Evolutionary conservation across 345 rosid genomes (phyloP), one percentile per base, ranked within the genome.

Genomic region (Bruguiera parviflora): DNA sequence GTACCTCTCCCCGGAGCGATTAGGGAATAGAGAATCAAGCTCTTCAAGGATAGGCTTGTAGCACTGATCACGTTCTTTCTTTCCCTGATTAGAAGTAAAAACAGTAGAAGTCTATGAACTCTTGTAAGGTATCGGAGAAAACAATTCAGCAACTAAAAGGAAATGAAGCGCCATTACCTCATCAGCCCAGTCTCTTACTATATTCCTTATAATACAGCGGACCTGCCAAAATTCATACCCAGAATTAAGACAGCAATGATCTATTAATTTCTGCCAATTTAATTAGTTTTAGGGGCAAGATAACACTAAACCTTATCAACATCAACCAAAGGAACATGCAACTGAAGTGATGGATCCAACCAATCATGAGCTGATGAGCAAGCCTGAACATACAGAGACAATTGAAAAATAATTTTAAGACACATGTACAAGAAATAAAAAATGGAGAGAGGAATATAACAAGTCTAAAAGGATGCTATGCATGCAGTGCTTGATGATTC

Each of bases 121-220:
- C 46, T 10, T 9, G 2, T 39, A 39, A 39, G 46, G 46, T 39
- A 39, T 39, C 46, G 10, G 15, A 39, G 15, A 39, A 39, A 39
- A 39, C 46, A 39, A 10, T 9, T 39, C 15, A 11, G 46, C 46
- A 39, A 39, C 57, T 43, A 7, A 60, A 76, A 73, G 63, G 28
- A 46, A 68, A 61, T 21, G 6, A 52, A 49, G 46, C 53, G 61
- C 24, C 29, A 56, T 71, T 84, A 92, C 99, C 99, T 95, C 99
- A 58, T 84, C 91, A 64, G 96, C 99, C 99, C 99, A 92, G 83
- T 92, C 99, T 82, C 98, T 88, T 66, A 92, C 97, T 63, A 95
- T 85, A 83, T 95, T 92, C 78, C 99, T 84, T 79, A 92, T 77
- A 69, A 95, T 87, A 84, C 99, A 95, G 24, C 99, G 96, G 66